Base-by-base conservation (phyloP, 1,284 basidiomycete species). In the Puccinia brachypodii region DNA sequence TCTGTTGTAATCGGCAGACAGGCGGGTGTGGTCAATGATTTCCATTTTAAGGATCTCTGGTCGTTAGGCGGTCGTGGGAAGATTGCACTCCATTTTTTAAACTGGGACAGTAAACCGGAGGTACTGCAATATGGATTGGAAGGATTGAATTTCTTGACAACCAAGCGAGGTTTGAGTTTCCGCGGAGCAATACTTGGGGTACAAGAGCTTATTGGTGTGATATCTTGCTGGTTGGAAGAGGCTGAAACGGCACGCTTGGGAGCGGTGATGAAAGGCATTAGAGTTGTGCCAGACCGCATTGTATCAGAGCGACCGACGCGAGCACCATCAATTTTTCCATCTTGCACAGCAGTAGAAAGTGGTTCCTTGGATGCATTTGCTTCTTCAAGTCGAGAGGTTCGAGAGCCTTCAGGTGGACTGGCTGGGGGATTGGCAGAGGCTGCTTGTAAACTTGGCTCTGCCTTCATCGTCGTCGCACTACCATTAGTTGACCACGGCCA, bases 1-100 rank as follows among this genome's bases (percentile, higher is more conserved):
- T 96, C 94, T n/a, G 94, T 93, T 0, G 96, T 96, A 68, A 99
- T 89, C 0, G 96, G 96, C 9, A 99, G 89, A 86, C 94, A 98
- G 7, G 87, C 87, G 6, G 87, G 87, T 14, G 85, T 86, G 0
- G 87, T 87, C 62, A 85, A 83, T 9, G 84, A 84, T 44, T 84
- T 85, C 82, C 25, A n/a, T 19, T 53, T 69, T n/a, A 73, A 42
- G 22, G 73, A 62, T 28, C 36, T 38, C 60, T 73, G 75, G 60
- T 81, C 64, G 7, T 68, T 92, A n/a, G 90, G 87, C 3, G 91
- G 90, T 9, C 90, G 89, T 0, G 95, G 92, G 85, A 94, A 92
- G 79, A 93, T 89, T 85, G 97, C 94, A 85, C 96, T 92, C 95
- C 95, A 95, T 25, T 94, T 88, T 53, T 92, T 89, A 3, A 93